Conservation (phyloP, 1,139 yeast species). For the Debaryomyces sp. region DNA sequence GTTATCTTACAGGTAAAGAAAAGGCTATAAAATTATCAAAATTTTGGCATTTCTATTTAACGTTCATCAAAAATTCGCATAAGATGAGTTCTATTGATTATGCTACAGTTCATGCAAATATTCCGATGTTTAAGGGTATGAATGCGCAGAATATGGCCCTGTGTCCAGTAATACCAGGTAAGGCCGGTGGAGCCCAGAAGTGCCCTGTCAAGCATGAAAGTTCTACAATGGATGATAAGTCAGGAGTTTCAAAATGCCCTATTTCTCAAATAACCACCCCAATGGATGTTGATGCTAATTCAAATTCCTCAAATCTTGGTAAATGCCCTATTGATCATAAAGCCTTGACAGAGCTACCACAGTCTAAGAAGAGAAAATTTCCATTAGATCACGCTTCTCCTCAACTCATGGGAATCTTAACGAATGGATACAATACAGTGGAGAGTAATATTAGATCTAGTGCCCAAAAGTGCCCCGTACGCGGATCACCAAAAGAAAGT, state of each 20-base stretch:
- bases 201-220: background rate
- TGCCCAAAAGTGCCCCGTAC: background rate
- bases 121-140: conserved; percentile 29
- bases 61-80: conserved; percentile 35
- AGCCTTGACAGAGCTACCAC: background rate
- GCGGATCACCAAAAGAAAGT: background rate
- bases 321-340: conserved; percentile 24
- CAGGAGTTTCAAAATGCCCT: conserved; percentile 29
- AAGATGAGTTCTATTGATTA: conserved; percentile 33
- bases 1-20: conserved; percentile 20
- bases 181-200: background rate
- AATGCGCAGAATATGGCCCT: conserved; percentile 11
- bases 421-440: conserved; percentile 19
- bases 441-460: conserved; percentile 29
- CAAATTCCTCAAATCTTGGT: background rate
- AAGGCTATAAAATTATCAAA: conserved; percentile 32
- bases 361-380: conserved; percentile 25
- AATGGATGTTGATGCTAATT: conserved; percentile 15
- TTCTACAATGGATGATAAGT: background rate
- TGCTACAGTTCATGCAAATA: conserved; percentile 38
- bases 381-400: conserved; percentile 35
- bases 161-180: conserved; percentile 18
- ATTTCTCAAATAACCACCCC: conserved; percentile 33
- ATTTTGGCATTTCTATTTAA: conserved; percentile 46
- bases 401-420: conserved; percentile 16